phyloP scores from a whole-genome alignment of 1,139 yeast species.

The Hanseniaspora uvarum region DNA sequence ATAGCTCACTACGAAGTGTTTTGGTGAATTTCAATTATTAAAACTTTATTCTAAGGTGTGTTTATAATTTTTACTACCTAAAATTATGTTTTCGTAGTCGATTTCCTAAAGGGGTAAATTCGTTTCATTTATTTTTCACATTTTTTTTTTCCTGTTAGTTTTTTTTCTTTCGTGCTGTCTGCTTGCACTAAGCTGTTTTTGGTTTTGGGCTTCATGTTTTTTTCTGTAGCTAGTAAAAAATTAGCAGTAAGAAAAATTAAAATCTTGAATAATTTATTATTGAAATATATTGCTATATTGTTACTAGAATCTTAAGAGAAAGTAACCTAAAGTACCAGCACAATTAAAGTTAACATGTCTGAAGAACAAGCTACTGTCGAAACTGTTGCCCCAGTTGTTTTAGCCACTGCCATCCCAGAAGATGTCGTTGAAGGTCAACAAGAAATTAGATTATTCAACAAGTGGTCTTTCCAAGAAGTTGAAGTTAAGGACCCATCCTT shows the following conservation, averaged over 20 bases:
- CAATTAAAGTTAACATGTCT: constrained; percentile 29
- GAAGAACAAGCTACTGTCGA: constrained; percentile 46
- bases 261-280: no score
- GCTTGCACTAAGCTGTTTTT: neutral
- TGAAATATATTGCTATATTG: no score
- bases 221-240: neutral
- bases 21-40: neutral
- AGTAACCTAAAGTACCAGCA: constrained; percentile 11
- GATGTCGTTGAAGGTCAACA: constrained; percentile 93
- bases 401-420: constrained; percentile 92
- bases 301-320: neutral
- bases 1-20: no score
- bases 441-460: constrained; percentile 97
- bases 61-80: neutral
- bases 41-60: neutral
- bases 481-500: constrained; percentile 96
- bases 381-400: constrained; percentile 69
- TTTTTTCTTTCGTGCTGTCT: neutral
- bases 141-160: neutral
- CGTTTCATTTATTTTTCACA: neutral
- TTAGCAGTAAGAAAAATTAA: no score
- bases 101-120: neutral
- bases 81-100: neutral
- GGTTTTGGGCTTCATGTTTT: neutral
- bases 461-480: constrained; percentile 97